Conservation (phyloP, 768 basidiomycete species). For the Fomitopsis pulvina region DNA sequence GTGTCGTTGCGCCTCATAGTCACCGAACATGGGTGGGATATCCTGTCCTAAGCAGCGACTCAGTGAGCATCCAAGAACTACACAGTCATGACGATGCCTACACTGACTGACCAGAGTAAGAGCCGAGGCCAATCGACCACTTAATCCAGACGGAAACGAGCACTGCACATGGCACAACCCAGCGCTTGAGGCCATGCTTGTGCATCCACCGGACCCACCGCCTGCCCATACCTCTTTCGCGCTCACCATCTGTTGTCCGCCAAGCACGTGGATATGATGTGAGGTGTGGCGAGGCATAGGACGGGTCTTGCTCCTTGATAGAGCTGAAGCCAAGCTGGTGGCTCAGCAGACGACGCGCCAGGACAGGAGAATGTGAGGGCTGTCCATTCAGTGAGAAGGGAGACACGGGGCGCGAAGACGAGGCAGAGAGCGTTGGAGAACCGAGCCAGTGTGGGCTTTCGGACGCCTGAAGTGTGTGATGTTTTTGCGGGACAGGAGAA, state of each 20-base stretch:
- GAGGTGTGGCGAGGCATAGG: constrained; percentile 1
- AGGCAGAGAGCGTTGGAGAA: constrained; percentile 37
- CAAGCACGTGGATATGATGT: constrained; percentile 3
- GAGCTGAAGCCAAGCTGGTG: constrained; percentile 35
- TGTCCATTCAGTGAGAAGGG: constrained; percentile 29
- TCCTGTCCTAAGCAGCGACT: constrained; percentile 42
- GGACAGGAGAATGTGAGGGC: neutral
- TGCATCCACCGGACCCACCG: constrained; percentile 82
- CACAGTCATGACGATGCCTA: neutral
- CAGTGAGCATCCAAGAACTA: constrained; percentile 3
- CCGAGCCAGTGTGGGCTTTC: constrained; percentile 59
- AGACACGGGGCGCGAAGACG: constrained; percentile 41
- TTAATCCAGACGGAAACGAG: constrained; percentile 52
- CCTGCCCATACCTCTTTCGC: constrained; percentile 40
- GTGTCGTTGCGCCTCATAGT: constrained; percentile 91
- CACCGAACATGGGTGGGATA: constrained; percentile 82
- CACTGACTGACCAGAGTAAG: constrained; percentile 67
- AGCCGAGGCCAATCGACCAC: constrained; percentile 64
- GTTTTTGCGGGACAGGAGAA: constrained; percentile 60
- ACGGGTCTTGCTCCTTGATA: constrained; percentile 33
- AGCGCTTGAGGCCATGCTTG: constrained; percentile 48
- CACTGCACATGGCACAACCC: constrained; percentile 54
- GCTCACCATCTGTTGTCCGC: constrained; percentile 11
- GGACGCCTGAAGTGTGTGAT: constrained; percentile 48
- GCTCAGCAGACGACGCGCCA: neutral